These are phyloP conservation scores for Aspergillus flavus DNA, from an alignment of 2,329 filamentous ascomycete genomes.

Conservation along the genomic window DNA sequence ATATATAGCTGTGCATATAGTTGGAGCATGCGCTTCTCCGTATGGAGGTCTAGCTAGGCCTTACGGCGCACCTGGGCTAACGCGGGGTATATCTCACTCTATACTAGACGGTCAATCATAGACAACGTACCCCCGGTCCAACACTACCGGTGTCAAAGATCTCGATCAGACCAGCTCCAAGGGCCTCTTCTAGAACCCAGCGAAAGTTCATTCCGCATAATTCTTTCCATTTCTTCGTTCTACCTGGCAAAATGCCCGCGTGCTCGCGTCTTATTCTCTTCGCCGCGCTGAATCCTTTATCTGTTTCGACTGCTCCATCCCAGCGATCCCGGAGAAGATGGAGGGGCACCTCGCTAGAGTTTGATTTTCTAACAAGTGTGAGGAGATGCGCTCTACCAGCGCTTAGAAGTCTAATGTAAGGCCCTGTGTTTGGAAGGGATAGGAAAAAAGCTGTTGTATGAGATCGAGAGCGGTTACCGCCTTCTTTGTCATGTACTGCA, in stretches of 20 bases:
- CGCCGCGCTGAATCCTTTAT: constrained; percentile 47
- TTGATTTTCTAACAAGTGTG: constrained; percentile 54
- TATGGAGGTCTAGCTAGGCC: background rate
- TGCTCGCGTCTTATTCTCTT: constrained; percentile 61
- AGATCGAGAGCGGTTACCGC: constrained; percentile 16
- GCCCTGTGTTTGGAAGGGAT: constrained; percentile 61
- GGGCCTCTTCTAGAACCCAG: constrained; percentile 63
- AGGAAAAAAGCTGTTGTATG: constrained; percentile 49
- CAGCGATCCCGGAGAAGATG: constrained; percentile 61
- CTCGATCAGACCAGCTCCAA: constrained; percentile 63
- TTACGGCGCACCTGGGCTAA: background rate
- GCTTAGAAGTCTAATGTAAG: constrained; percentile 60
- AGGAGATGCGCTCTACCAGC: constrained; percentile 59
- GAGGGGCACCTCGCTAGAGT: constrained; percentile 57
- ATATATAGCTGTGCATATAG: background rate
- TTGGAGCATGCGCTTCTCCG: background rate
- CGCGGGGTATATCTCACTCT: background rate
- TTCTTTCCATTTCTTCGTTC: constrained; percentile 65
- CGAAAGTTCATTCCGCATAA: constrained; percentile 63
- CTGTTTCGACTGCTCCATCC: constrained; percentile 61
- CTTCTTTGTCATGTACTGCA: background rate
- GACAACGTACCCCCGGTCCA: constrained; percentile 54
- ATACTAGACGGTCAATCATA: constrained; percentile 25
- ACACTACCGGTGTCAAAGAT: constrained; percentile 66
- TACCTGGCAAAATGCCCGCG: constrained; percentile 56